phyloP scores from a whole-genome alignment of 2,329 filamentous ascomycete genomes.

The Colletotrichum filicis region DNA sequence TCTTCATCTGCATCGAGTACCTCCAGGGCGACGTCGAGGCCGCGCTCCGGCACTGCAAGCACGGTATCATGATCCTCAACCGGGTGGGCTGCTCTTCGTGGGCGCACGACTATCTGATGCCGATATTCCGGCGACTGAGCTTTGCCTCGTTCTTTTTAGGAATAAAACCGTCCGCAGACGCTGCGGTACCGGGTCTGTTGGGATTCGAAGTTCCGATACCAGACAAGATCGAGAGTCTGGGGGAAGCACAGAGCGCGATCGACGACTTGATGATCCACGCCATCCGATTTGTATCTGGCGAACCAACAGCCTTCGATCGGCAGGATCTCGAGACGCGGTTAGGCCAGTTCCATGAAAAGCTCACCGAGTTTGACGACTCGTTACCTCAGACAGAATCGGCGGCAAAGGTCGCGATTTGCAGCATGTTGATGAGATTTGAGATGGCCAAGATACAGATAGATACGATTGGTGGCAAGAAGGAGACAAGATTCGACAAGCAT shows the following conservation, averaged over 20 bases:
- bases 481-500: constrained; percentile 49
- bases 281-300: constrained; percentile 38
- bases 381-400: constrained; percentile 18
- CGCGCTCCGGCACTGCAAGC: constrained; percentile 38
- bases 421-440: constrained; percentile 36
- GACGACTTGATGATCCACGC: constrained; percentile 46
- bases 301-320: constrained; percentile 38
- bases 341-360: constrained; percentile 43
- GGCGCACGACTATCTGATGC: constrained; percentile 46
- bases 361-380: constrained; percentile 43
- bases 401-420: constrained; percentile 14
- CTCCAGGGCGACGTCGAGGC: constrained; percentile 58
- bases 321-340: constrained; percentile 44
- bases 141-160: constrained; percentile 22
- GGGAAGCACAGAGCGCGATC: constrained; percentile 44
- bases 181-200: constrained; percentile 48
- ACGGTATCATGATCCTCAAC: constrained; percentile 28
- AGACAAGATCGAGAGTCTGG: constrained; percentile 45
- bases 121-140: constrained; percentile 22
- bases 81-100: constrained; percentile 44
- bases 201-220: constrained; percentile 46
- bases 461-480: constrained; percentile 39
- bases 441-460: constrained; percentile 51
- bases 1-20: constrained; percentile 66
- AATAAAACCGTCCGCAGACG: constrained; percentile 35